These are phyloP conservation scores for Lentinula sp. DNA, from an alignment of 768 basidiomycete species.

Conservation along the genomic window DNA sequence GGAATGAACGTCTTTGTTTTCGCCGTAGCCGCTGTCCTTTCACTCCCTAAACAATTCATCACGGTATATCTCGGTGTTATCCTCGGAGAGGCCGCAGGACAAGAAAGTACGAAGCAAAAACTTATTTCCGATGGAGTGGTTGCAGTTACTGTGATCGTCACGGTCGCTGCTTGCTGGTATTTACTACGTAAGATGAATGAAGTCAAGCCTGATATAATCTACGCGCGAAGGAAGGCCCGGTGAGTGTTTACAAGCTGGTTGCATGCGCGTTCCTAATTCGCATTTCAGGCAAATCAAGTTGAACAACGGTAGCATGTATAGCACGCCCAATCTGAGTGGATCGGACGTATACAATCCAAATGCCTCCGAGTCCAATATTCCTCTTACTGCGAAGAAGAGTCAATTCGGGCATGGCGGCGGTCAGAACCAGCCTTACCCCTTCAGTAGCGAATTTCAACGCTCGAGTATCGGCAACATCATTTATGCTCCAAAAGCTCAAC, in stretches of 20 bases:
- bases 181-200: constrained; percentile 67
- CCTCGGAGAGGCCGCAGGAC: constrained; percentile 45
- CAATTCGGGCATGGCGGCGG: background rate
- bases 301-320: constrained; percentile 17
- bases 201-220: constrained; percentile 62
- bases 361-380: constrained; percentile 28
- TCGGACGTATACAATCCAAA: constrained; percentile 20
- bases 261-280: background rate
- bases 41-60: constrained; percentile 86
- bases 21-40: constrained; percentile 71
- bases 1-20: constrained; percentile 82
- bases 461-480: background rate
- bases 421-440: constrained; percentile 3
- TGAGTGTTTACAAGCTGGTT: constrained; percentile 18
- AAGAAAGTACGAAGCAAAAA: constrained; percentile 39
- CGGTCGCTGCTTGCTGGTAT: constrained; percentile 78
- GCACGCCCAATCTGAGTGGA: constrained; percentile 1
- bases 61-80: constrained; percentile 88
- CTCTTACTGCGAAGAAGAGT: constrained; percentile 16
- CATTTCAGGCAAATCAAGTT: constrained; percentile 48
- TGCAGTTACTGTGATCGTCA: constrained; percentile 63
- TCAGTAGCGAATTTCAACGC: constrained; percentile 4
- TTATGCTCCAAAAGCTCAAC: constrained; percentile 5
- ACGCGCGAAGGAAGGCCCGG: constrained; percentile 67
- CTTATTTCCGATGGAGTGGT: constrained; percentile 69